A percentile compares a stretch with the other conserved stretches of the same genome.
These are phyloP conservation scores for Talaromyces amestolkiae DNA, from an alignment of 2,329 filamentous ascomycete genomes.

Conservation along the genomic window DNA sequence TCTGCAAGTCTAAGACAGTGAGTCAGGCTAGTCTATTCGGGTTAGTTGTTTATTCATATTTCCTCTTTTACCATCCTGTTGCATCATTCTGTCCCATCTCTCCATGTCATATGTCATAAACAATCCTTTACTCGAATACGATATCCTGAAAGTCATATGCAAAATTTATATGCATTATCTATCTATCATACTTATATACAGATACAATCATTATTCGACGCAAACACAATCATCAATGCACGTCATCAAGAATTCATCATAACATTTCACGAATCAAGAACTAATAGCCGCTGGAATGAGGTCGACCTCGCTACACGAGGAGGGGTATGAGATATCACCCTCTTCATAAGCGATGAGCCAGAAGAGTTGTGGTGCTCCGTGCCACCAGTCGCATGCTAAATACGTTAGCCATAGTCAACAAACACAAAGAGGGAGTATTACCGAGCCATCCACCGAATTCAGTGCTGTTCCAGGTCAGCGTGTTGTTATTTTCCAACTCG, in stretches of 20 bases:
- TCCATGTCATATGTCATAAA: no score
- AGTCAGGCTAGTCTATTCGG: neutral
- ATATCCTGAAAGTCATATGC: neutral
- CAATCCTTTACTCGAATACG: no score
- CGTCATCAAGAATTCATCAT: conserved; percentile 17
- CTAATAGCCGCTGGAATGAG: conserved; percentile 27
- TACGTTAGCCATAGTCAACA: neutral
- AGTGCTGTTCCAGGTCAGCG: conserved; percentile 29
- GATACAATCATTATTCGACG: neutral
- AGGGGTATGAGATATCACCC: conserved; percentile 27
- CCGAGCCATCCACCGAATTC: conserved; percentile 42
- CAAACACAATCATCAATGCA: neutral
- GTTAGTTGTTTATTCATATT: neutral
- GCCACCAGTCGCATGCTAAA: conserved; percentile 42
- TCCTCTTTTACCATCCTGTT: neutral
- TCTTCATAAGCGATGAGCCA: conserved; percentile 29
- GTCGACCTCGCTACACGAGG: conserved; percentile 35
- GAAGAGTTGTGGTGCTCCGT: conserved; percentile 42
- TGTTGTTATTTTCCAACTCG: conserved; percentile 27
- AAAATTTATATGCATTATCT: neutral
- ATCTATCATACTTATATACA: neutral
- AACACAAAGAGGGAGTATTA: conserved; percentile 24
- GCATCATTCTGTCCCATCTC: neutral
- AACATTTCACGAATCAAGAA: conserved; percentile 17
- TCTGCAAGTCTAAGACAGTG: conserved; percentile 19